Evolutionary conservation across 257 asterid genomes (phyloP).

Genomic region (Solanum sejunctum): DNA sequence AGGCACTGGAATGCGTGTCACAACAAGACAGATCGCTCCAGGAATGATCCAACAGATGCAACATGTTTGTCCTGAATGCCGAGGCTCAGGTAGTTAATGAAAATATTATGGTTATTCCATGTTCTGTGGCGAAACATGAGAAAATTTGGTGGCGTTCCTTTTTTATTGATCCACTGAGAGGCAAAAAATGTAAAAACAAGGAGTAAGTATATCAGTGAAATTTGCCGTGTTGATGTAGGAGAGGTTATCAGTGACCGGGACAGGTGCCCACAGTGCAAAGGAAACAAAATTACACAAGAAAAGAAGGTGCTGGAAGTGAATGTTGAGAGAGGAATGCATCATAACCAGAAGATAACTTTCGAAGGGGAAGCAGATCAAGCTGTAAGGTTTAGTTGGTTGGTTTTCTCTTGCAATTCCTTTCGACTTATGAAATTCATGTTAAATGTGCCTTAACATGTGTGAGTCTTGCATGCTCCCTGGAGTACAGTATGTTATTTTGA

Average conservation of each 20-base stretch:
- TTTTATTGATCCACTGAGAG: background rate
- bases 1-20: constrained; percentile 32
- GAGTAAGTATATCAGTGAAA: background rate
- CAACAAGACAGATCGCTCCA: constrained; percentile 19
- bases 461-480: background rate
- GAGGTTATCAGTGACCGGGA: constrained; percentile 22
- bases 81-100: constrained; percentile 19
- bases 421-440: background rate
- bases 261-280: constrained; percentile 31
- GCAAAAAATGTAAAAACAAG: too few relatives aligned
- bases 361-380: constrained; percentile 35
- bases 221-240: constrained; percentile 12
- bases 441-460: background rate
- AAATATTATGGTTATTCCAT: background rate
- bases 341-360: constrained; percentile 20
- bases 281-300: constrained; percentile 21
- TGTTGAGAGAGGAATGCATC: constrained; percentile 33
- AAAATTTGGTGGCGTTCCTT: background rate
- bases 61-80: constrained; percentile 35
- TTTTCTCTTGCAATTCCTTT: background rate
- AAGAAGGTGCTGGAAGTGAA: constrained; percentile 30
- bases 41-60: constrained; percentile 43
- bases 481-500: background rate
- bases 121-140: background rate
- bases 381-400: constrained; percentile 11